Base-by-base conservation (phyloP, 225 moss, liverwort and hornwort genomes). In the Climacium dendroides region DNA sequence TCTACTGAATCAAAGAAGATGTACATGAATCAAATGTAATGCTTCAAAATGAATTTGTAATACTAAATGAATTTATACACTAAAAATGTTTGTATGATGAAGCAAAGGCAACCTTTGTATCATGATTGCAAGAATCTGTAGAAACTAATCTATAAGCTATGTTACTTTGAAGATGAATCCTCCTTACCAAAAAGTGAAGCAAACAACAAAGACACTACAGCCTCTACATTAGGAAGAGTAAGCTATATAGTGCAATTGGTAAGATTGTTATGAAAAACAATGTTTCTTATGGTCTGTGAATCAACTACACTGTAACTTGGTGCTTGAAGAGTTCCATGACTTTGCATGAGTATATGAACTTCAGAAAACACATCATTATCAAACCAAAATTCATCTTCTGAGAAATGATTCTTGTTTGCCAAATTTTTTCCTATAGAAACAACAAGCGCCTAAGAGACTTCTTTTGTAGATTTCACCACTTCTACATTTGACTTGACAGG, bases 401-500 rank as follows among this genome's bases (percentile, higher is more conserved):
- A 67, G 12, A 37, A 19, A 22, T 67, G 22, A 12, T 67, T 12
- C 2, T 67, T 67, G 4, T 22, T 67, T 0, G 1, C 6, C 2
- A 67, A 12, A 20, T 11, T 37, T 66, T 66, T 37, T 12, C 6
- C 1, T n/a, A 6, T 37, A 22, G 22, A 20, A 67, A 37, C 22
- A 12, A 22, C n/a, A 67, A 67, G 22, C 2, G 5, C 6, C 0
- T 22, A 22, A 22, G 22, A 67, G 37, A 11, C 66, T n/a, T n/a
- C n/a, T 22, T 67, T 2, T n/a, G 0, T n/a, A 0, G 2, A 67
- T 0, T 37, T 67, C 22, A 12, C 22, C 1, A 67, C 67, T 67
- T 67, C 6, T 22, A 37, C 22, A 37, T 22, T 32, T 2, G 8
- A 30, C 62, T 62, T 16, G 2, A 32, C 5, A 32, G 10, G 8